Percentiles rank a stretch among this genome's conserved stretches.
phyloP scores from a whole-genome alignment of 305 asterid genomes.

The Plantago rigida region DNA sequence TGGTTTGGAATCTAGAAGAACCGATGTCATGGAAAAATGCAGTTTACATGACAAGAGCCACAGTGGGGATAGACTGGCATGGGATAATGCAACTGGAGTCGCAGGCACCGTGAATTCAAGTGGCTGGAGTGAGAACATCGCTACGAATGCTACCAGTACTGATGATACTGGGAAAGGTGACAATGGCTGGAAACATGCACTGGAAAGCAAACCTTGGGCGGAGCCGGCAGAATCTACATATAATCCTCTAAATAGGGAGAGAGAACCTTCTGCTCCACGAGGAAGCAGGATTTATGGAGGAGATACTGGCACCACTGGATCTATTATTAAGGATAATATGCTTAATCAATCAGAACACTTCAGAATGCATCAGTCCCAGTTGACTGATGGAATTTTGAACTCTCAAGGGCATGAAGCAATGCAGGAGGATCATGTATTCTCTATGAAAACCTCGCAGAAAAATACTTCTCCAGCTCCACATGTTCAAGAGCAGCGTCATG shows the following conservation, averaged over 20 bases:
- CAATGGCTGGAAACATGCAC: constrained; percentile 27
- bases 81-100: constrained; percentile 33
- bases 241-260: constrained; percentile 28
- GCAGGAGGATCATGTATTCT: constrained; percentile 29
- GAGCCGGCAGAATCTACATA: constrained; percentile 31
- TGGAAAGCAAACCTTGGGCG: constrained; percentile 40
- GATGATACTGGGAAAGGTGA: constrained; percentile 27
- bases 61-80: constrained; percentile 34
- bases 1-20: background rate
- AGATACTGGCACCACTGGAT: constrained; percentile 29
- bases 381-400: constrained; percentile 31
- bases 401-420: constrained; percentile 30
- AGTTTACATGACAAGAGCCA: constrained; percentile 31
- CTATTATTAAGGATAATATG: constrained; percentile 30
- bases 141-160: constrained; percentile 21
- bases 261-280: constrained; percentile 24
- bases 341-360: constrained; percentile 27
- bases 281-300: constrained; percentile 32
- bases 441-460: constrained; percentile 27
- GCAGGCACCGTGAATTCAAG: constrained; percentile 29
- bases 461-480: constrained; percentile 32
- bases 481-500: constrained; percentile 32
- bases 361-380: constrained; percentile 30
- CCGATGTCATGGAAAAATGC: constrained; percentile 1
- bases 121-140: constrained; percentile 33